Evolutionary conservation across 495 filamentous ascomycete species (phyloP), one percentile per base, ranked within the genome.

Genomic region (Penicillium goetzii): DNA sequence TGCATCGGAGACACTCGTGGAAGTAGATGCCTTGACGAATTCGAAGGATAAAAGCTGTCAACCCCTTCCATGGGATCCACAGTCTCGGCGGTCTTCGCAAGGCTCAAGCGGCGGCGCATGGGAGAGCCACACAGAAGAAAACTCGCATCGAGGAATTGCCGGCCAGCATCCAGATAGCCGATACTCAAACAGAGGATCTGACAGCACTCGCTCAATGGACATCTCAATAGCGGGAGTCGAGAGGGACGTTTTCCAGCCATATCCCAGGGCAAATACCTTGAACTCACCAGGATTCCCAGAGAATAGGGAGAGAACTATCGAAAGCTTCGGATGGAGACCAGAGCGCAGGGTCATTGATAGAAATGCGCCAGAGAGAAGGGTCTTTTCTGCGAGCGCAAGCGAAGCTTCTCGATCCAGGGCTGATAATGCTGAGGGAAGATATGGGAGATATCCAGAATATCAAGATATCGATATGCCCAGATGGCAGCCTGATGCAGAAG

Each of bases 401-500:
- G n/a, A 41, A 10, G 21, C 17, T 17, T 26, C 55, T 43, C 38
- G 32, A 28, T n/a, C 34, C 33, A 30, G 36, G 26, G 15, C 36
- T 17, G 36, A 25, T 43, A n/a, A 15, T 12, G 25, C 17, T 12
- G 36, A 26, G 8, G 0, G 25, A 30, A 6, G 14, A 57, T 21
- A 55, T 17, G 52, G 32, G 15, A 21, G 30, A 7, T 51, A 51
- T 51, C 52, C 52, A 7, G 52, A 55, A 17, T 57, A 41, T 43
- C 38, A 40, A 28, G 55, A 64, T 19, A 25, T 50, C 5, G 52
- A 43, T 62, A 56, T 92, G 47, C 93, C 93, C 0, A 78, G 78
- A 50, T 97, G 93, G 93, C 93, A 97, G 76, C 89, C 92, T 0
- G 93, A 97, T 74, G 77, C 83, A 21, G 89, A 92, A 63, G 92